Conservation (phyloP, 2,329 filamentous ascomycete species). For the Cryphonectria radicalis region DNA sequence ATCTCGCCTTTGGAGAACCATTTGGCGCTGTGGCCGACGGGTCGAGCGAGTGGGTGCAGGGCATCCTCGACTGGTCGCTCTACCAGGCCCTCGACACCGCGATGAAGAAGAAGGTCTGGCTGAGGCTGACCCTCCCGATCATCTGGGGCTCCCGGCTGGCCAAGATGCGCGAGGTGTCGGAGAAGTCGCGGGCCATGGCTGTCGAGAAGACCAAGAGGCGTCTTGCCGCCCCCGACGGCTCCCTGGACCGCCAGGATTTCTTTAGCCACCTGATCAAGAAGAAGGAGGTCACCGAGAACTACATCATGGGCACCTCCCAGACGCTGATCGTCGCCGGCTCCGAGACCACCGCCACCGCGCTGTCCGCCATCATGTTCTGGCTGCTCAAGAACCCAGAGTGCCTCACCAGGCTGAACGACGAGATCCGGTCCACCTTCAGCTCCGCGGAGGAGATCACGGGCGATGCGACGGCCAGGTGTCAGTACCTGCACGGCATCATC, state of each 20-base stretch:
- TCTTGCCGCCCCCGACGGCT: constrained; percentile 15
- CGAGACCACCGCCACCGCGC: constrained; percentile 29
- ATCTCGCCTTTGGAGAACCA: constrained; percentile 31
- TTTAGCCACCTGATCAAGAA: constrained; percentile 26
- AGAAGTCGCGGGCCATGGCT: not conserved
- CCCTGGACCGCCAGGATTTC: constrained; percentile 17
- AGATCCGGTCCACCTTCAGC: constrained; percentile 45
- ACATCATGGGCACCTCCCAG: constrained; percentile 19
- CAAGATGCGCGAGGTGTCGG: not conserved
- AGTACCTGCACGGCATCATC: constrained; percentile 17
- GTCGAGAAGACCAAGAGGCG: constrained; percentile 21
- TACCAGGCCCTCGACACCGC: not conserved
- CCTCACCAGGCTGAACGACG: constrained; percentile 39
- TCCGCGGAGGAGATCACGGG: constrained; percentile 43
- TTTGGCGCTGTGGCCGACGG: constrained; percentile 30
- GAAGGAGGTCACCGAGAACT: constrained; percentile 13
- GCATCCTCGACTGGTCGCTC: constrained; percentile 19
- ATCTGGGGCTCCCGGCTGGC: constrained; percentile 4
- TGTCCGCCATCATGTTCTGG: constrained; percentile 25
- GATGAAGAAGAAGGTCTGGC: constrained; percentile 3
- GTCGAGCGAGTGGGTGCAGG: constrained; percentile 21
- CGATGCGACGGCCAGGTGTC: constrained; percentile 14
- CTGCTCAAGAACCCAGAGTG: constrained; percentile 35
- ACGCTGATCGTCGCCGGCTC: constrained; percentile 27
- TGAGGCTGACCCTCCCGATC: not conserved